Evolutionary conservation across 495 filamentous ascomycete genomes (phyloP), one percentile per base, ranked within the genome.

Genomic region (Podospora pseudopauciseta): DNA sequence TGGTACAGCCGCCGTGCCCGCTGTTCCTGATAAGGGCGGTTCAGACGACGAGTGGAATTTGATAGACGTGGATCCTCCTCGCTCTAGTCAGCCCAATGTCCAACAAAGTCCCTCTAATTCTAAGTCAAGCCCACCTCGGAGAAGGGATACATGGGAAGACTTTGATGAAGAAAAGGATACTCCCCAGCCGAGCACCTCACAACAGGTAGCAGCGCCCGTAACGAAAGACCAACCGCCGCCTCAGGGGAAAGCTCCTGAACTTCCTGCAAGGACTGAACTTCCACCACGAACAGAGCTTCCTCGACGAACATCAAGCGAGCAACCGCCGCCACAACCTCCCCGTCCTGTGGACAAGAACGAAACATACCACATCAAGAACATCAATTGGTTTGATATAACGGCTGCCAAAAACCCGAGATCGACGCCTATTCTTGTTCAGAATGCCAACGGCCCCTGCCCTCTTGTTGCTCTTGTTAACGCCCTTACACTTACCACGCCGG

Each of bases 381-480:
- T 83, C 64, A 77, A 67, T 54, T 83, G 81, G 83, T 63, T 80
- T 56, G 81, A 85, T 68, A 70, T 72, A 30, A 78, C 70, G 30
- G 75, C 80, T 26, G 57, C 72, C 19, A 71, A 76, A 62, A 80
- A 83, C 65, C 79, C 80, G 13, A 78, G 79, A 67, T 76, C 66
- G n/a, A 80, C 93, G 2, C 93, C 95, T 1, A 90, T 97, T 49
- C 82, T 99, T 27, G 87, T 94, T 3, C 94, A 99, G 73, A 97
- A 97, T 68, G 87, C 88, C 59, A 97, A 99, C 74, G 94, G 94
- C 1, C 95, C 95, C 15, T 99, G 95, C 74, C 95, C 95, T 7
- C 81, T 98, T 6, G 87, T 99, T 23, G 95, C 95, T 3, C 85
- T 99, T 1, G 94, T 99, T 64, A 99, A 99, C 76, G 94, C 94